Evolutionary conservation across 129 eudicot species (phyloP).

Genomic region (Escallonia herrerae): DNA sequence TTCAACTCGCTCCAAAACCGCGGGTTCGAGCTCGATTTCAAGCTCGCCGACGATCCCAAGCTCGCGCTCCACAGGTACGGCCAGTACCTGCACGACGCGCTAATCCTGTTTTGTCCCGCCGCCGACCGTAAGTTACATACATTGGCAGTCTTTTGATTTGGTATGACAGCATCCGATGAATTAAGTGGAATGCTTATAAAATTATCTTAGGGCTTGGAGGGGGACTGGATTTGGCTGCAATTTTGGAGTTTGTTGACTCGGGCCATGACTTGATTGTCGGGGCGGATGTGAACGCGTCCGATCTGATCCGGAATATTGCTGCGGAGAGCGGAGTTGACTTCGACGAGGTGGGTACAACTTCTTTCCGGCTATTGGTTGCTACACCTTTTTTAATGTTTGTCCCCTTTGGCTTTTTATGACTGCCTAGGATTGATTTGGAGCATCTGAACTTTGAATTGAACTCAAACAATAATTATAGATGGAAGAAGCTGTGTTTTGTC

Average conservation of each 20-base stretch:
- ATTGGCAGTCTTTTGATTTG: not conserved
- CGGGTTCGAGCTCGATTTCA: constrained; percentile 73
- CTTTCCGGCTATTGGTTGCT: not conserved
- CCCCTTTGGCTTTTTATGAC: no score
- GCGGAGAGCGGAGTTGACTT: constrained; percentile 88
- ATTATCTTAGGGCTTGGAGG: constrained; percentile 65
- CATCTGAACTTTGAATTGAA: no score
- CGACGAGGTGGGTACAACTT: constrained; percentile 48
- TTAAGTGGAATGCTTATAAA: no score
- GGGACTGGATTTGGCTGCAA: constrained; percentile 52
- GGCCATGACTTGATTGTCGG: constrained; percentile 85
- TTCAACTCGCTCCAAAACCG: constrained; percentile 65
- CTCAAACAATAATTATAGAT: no score
- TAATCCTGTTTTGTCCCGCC: constrained; percentile 62
- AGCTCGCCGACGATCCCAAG: constrained; percentile 74
- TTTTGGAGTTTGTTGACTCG: constrained; percentile 80
- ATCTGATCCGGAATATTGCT: constrained; percentile 79
- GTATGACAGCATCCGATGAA: no score
- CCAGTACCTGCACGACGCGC: constrained; percentile 69
- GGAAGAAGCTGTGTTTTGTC: no score
- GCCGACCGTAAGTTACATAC: constrained; percentile 41
- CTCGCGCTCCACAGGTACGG: constrained; percentile 76
- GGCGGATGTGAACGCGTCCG: constrained; percentile 82
- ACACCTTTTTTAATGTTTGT: no score
- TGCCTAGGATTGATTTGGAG: no score